phyloP scores from a whole-genome alignment of 1,284 basidiomycete genomes.

The Psilocybe mexicana region DNA sequence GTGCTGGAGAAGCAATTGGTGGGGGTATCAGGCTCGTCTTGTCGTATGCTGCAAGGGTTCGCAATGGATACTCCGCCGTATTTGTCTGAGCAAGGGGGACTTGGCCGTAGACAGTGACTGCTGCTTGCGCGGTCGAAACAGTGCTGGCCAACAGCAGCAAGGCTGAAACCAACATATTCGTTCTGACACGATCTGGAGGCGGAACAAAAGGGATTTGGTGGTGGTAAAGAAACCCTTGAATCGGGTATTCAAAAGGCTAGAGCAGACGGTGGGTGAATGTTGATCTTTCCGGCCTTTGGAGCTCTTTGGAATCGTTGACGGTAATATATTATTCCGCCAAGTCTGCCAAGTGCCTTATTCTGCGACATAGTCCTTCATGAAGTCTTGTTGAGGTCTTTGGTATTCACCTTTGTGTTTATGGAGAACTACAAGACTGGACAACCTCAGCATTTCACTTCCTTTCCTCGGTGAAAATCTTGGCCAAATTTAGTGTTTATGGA shows the following conservation, averaged over 20 bases:
- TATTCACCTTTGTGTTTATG: too few relatives aligned
- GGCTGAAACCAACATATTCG: background rate
- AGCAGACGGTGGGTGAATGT: background rate
- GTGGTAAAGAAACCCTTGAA: background rate
- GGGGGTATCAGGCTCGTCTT: constrained; percentile 43
- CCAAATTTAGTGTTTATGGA: too few relatives aligned
- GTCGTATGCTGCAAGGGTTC: constrained; percentile 42
- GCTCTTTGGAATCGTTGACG: background rate
- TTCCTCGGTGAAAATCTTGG: too few relatives aligned
- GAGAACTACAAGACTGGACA: too few relatives aligned
- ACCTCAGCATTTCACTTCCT: too few relatives aligned
- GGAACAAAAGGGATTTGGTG: too few relatives aligned
- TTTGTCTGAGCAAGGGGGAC: constrained; percentile 28
- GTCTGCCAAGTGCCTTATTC: background rate
- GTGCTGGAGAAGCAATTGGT: constrained; percentile 38
- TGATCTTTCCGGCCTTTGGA: background rate
- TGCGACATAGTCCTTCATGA: too few relatives aligned
- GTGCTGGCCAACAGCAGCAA: constrained; percentile 3
- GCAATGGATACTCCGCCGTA: constrained; percentile 7
- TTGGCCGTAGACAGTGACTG: constrained; percentile 33
- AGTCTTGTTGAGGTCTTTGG: too few relatives aligned
- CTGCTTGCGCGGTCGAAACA: constrained; percentile 4
- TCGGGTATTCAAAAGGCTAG: too few relatives aligned
- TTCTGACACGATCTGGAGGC: background rate
- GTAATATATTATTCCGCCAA: background rate